Evolutionary conservation across 192 early-diverging fungal species (phyloP).

Genomic region (Backusella westeae): DNA sequence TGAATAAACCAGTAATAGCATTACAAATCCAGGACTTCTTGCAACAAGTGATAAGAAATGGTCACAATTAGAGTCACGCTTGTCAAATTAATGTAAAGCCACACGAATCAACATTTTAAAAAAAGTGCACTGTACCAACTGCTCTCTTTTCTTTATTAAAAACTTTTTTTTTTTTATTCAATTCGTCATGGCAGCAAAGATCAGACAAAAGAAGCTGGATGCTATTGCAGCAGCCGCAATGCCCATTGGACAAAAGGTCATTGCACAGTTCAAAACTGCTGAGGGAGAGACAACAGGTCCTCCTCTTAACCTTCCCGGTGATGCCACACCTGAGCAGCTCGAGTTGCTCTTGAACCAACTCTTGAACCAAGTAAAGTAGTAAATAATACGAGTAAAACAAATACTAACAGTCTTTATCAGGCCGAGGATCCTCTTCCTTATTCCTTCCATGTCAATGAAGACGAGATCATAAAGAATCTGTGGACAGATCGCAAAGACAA

Average conservation of each 20-base stretch:
- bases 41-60: background rate
- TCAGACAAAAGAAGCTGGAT: conserved; percentile 24
- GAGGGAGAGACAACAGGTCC: conserved; percentile 82
- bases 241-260: conserved; percentile 52
- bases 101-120: background rate
- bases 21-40: too few relatives aligned
- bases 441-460: conserved; percentile 87
- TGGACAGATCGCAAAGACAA: conserved; percentile 72
- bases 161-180: background rate
- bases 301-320: conserved; percentile 83
- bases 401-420: conserved; percentile 23
- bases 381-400: background rate
- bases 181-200: conserved; percentile 19
- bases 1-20: too few relatives aligned
- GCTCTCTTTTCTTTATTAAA: background rate
- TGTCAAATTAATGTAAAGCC: background rate
- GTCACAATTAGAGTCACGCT: background rate
- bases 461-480: conserved; percentile 75
- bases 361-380: conserved; percentile 62
- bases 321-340: conserved; percentile 83
- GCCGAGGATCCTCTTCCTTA: conserved; percentile 89
- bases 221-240: conserved; percentile 25
- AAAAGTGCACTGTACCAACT: background rate
- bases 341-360: conserved; percentile 89
- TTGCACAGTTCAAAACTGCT: conserved; percentile 80